Evolutionary conservation across 1,284 basidiomycete species (phyloP), one percentile per base, ranked within the genome.

Genomic region (Ceratobasidium sp.): DNA sequence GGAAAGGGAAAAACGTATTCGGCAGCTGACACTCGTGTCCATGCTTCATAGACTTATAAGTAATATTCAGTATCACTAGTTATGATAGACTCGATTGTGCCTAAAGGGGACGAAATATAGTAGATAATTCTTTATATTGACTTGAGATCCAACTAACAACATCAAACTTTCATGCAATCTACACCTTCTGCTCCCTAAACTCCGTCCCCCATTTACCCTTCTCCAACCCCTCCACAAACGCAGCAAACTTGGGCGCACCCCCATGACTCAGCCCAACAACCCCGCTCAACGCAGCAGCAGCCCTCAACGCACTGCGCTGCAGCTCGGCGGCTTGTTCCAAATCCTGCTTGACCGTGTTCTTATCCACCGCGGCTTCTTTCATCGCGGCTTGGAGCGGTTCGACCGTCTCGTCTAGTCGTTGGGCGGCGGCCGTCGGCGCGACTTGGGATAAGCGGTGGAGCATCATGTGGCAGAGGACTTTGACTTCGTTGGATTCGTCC

Each of bases 321-420:
- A 98, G 88, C 85, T 98, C 97, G 33, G 93, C 93, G 1, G 96
- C 94, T 46, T 97, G 92, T 86, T 99, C 97, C 67, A 98, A 86
- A 82, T 99, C 97, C 85, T 99, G 97, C 86, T 98, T 98, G 79
- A 99, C 96, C 0, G 96, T 96, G 84, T 97, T 95, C 85, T 96
- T 96, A 77, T 94, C 95, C 64, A 96, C 91, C 12, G 93, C 93
- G 9, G 92, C 90, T 26, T 97, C 97, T 85, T 97, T 96, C 91
- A 99, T 95, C 52, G 95, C 95, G 83, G 91, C 91, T 82, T 94
- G 92, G 80, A 99, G 89, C 38, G 91, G 89, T 3, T 92, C 92
- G 0, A 93, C 93, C 12, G 94, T 90, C 78, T 97, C 96, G 82
- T 98, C 96, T 68, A 99, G 88, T 42, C 94, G 90, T 81, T 94